phyloP scores from a whole-genome alignment of 2,329 filamentous ascomycete species.

The Xylariales sp. region DNA sequence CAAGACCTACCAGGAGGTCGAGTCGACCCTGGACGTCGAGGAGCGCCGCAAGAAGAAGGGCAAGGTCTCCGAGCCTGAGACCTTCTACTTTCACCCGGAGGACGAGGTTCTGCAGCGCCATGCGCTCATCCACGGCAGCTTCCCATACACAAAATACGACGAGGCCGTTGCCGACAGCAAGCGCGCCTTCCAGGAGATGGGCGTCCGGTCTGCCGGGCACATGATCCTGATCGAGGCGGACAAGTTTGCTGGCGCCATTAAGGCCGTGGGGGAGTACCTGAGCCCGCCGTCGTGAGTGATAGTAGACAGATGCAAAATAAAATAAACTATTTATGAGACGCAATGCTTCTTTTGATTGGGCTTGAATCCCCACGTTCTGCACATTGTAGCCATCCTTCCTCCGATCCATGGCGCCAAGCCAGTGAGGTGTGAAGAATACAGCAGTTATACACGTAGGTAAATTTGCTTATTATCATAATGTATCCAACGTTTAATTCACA shows the following conservation, averaged over 20 bases:
- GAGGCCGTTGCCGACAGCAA: conserved; percentile 86
- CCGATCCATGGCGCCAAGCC: no score
- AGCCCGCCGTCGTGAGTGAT: conserved; percentile 40
- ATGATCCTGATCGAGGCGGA: conserved; percentile 80
- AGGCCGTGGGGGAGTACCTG: conserved; percentile 72
- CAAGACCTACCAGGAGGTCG: conserved; percentile 87
- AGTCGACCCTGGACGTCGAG: conserved; percentile 71
- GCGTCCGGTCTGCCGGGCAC: conserved; percentile 78
- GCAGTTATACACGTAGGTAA: no score
- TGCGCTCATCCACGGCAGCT: conserved; percentile 65
- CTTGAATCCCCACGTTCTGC: no score
- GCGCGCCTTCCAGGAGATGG: conserved; percentile 89
- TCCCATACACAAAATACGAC: conserved; percentile 75
- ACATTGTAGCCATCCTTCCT: no score
- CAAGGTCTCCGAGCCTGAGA: conserved; percentile 54
- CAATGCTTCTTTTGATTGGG: no score
- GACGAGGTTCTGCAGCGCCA: conserved; percentile 84
- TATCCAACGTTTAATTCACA: no score
- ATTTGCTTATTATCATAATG: no score
- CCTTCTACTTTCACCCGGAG: conserved; percentile 93
- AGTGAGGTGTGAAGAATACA: no score
- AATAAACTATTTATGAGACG: background rate
- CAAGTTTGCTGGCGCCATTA: conserved; percentile 72
- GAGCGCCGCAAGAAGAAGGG: conserved; percentile 64
- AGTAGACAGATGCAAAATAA: background rate